Evolutionary conservation across 2,329 filamentous ascomycete species (phyloP), one percentile per base, ranked within the genome.

Genomic region (Beauveria brongniartii): DNA sequence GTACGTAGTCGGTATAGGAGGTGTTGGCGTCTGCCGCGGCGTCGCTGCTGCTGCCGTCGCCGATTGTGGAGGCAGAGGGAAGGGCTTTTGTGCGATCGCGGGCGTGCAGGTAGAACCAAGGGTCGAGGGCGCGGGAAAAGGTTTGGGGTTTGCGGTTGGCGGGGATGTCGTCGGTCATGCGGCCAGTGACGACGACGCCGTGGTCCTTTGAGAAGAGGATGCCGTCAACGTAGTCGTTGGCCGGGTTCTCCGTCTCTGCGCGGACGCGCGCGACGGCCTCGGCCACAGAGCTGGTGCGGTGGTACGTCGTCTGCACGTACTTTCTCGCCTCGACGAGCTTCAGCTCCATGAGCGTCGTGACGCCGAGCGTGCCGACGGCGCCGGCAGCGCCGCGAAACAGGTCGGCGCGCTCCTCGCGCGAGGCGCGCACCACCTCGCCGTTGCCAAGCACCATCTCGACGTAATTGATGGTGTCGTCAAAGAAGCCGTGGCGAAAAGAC

Each of bases 101-200:
- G 20, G 83, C 88, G 69, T 91, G 88, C 62, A 92, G 77, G 69
- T 91, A 92, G 72, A 86, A 91, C 89, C 89, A 92, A 1, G 88
- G 86, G 68, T 92, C 88, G 66, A 77, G 77, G 5, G 85, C 78
- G 34, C 80, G 75, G 67, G 77, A 81, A 52, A 85, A 82, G 7
- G 80, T 85, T 78, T 85, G 86, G 74, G 63, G 73, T 62, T 54
- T 66, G 28, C 64, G 65, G 18, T 65, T 69, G 2, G 68, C 64
- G 3, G 78, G 78, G 26, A 76, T 73, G 6, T 80, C 76, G 65
- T 90, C 78, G 1, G 81, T 84, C 68, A 90, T 73, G 61, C 76
- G 75, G 2, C 88, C 88, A 6, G 82, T 83, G 70, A 90, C 80
- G 64, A 91, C 74, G n/a, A 88, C 84, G 28, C 87, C 87, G 65